Evolutionary conservation across 306 rosid species (phyloP).

Genomic region (Quercus glauca): DNA sequence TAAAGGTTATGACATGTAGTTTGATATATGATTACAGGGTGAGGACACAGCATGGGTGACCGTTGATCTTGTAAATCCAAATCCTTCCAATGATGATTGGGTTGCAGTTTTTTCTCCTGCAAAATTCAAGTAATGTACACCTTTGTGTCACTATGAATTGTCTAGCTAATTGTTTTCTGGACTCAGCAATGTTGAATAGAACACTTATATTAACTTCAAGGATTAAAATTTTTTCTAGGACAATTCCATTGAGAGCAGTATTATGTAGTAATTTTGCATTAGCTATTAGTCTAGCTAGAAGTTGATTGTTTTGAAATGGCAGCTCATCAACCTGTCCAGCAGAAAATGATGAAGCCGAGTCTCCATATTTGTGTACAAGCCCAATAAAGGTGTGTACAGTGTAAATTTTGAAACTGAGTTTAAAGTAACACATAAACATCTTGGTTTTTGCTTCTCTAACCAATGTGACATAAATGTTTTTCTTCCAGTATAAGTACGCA

Average conservation of each 20-base stretch:
- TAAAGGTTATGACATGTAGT: neutral
- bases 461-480: conserved; percentile 20
- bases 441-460: conserved; percentile 1
- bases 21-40: conserved; percentile 45
- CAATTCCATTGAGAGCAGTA: too few species aligned
- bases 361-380: conserved; percentile 70
- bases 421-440: neutral
- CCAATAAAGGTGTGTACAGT: conserved; percentile 59
- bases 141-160: neutral
- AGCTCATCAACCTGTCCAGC: conserved; percentile 68
- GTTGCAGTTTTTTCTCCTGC: conserved; percentile 80
- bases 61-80: conserved; percentile 36
- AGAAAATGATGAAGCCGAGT: conserved; percentile 35
- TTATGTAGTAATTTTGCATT: too few species aligned
- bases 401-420: neutral
- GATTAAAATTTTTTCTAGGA: neutral
- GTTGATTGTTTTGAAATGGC: conserved; percentile 18
- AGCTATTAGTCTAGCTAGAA: neutral
- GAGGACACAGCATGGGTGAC: conserved; percentile 65
- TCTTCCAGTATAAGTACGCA: conserved; percentile 55
- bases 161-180: neutral
- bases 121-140: conserved; percentile 51
- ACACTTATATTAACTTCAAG: neutral
- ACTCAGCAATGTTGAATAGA: neutral
- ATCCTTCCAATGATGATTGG: conserved; percentile 61